Percentiles rank a stretch among this genome's conserved stretches.
These are phyloP conservation scores for Chionographis japonica DNA, from an alignment of 106 monocot species.

Conservation along the genomic window DNA sequence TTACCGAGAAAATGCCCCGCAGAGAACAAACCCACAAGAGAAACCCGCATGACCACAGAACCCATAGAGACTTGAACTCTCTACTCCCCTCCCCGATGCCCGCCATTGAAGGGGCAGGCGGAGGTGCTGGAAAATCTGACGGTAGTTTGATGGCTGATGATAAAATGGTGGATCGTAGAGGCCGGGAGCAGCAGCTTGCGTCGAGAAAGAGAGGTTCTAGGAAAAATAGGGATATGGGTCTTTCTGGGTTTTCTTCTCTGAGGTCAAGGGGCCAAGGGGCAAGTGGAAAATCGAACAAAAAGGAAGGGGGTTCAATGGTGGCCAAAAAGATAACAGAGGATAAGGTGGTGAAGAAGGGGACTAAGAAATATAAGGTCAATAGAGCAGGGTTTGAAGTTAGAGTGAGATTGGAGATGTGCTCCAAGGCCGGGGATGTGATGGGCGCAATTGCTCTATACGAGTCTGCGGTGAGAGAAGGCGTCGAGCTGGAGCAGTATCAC, in stretches of 20 bases:
- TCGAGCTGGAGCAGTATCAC: constrained; percentile 55
- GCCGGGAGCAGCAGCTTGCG: background rate
- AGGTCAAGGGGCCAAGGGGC: background rate
- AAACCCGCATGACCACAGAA: background rate
- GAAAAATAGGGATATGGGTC: constrained; percentile 2
- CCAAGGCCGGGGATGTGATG: constrained; percentile 64
- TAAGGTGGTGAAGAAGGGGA: constrained; percentile 13
- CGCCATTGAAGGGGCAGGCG: too few relatives aligned
- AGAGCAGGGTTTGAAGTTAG: constrained; percentile 23
- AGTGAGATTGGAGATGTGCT: constrained; percentile 60
- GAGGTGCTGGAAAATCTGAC: too few relatives aligned
- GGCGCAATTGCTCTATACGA: constrained; percentile 60
- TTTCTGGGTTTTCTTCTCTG: constrained; percentile 11
- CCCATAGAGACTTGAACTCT: background rate
- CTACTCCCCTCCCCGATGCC: constrained; percentile 1
- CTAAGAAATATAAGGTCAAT: constrained; percentile 21
- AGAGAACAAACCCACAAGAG: constrained; percentile 9
- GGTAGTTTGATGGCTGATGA: background rate
- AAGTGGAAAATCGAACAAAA: background rate
- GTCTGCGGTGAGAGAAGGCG: constrained; percentile 21
- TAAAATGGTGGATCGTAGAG: background rate
- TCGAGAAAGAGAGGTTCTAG: constrained; percentile 5
- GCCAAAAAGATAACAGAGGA: background rate
- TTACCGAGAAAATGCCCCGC: constrained; percentile 20
- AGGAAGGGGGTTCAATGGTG: background rate